Base-by-base conservation (phyloP, 2,329 filamentous ascomycete species). In the Fusarium sp. region DNA sequence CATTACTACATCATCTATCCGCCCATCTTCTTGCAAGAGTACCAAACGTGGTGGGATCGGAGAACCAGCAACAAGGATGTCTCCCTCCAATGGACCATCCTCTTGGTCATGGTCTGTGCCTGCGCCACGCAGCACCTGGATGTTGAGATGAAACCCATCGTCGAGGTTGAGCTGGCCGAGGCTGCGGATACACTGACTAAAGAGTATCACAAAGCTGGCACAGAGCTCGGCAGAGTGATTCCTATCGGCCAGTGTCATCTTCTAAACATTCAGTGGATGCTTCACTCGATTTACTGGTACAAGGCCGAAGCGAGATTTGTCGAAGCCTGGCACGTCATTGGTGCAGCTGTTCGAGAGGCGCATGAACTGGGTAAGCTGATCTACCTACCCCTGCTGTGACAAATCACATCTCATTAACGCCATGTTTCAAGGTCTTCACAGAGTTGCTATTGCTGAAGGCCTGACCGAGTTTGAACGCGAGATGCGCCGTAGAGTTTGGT, bases 1-100 rank as follows among this genome's bases (percentile, higher is more conserved):
- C 81, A 83, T 58, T 82, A 82, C 77, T 83, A 83, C 71, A 81
- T 83, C 61, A 77, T 83, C 47, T 82, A 83, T 59, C 80, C 82
- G 0, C 72, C 79, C 0, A 73, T 72, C 6, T 83, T 83, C 50
- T 65, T 82, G 4, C 77, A 79, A 56, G 81, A 83, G 34, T 83
- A 83, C 58, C 73, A 79, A 16, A 62, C 70, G 20, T 83, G 82
- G 82, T 83, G 82, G 80, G 69, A 74, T 4, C 64, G 72, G 38
- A 76, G 79, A 35, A 74, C 73, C 57, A 70, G 66, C 11, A 67
- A 76, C n/a, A 73, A 74, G 27, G 76, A 79, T 2, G 76, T 83
- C 27, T 76, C 78, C 31, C 68, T 82, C 0, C 80, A 80, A 34
- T 83, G 80, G 81, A 83, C 82, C 2, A 81, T 81, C 29, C 76